Evolutionary conservation across 305 asterid genomes (phyloP), one percentile per base, ranked within the genome.

Genomic region (Fraxinus ornus): DNA sequence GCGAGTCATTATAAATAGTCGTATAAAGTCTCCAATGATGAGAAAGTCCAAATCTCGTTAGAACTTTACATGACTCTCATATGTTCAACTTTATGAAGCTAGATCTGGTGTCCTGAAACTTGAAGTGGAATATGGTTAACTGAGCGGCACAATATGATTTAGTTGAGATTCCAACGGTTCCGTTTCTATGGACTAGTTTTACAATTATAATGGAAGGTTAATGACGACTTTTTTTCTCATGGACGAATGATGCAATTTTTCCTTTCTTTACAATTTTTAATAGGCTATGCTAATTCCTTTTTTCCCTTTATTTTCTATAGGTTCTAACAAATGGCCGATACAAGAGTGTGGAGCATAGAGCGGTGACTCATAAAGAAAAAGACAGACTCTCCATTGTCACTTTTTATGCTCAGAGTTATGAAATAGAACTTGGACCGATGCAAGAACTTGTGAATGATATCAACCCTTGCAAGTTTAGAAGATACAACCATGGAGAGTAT

Each of bases 341-440:
- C 94, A 96, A 93, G 87, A 96, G 99, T 80, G 95, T 93, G 84
- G 99, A 94, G 85, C 99, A 96, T 75, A 91, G 98, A 87, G 99
- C 98, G 77, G 97, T 96, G 89, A 88, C 99, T 0, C 88, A 94
- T 76, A 85, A 79, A 78, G 94, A 96, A 83, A 92, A 86, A 28
- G 98, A 96, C 60, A 90, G 98, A 36, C 89, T 96, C 13, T 93
- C 99, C 17, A 90, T 96, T 74, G 99, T 96, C 28, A 96, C 99
- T 83, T 96, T 96, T 71, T 96, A 96, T 81, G 99, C 99, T 35
- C 99, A 98, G 47, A 89, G 97, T 75, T 96, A 96, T 79, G 99
- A 92, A 4, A 81, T 90, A 4, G 98, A 96, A 79, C 84, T 96
- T 15, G 98, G 94, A 36, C 98, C 98, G 39, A 79, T 93, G 19